Evolutionary conservation across 2,329 filamentous ascomycete genomes (phyloP), one percentile per base, ranked within the genome.

Genomic region (Colletotrichum endophyticum): DNA sequence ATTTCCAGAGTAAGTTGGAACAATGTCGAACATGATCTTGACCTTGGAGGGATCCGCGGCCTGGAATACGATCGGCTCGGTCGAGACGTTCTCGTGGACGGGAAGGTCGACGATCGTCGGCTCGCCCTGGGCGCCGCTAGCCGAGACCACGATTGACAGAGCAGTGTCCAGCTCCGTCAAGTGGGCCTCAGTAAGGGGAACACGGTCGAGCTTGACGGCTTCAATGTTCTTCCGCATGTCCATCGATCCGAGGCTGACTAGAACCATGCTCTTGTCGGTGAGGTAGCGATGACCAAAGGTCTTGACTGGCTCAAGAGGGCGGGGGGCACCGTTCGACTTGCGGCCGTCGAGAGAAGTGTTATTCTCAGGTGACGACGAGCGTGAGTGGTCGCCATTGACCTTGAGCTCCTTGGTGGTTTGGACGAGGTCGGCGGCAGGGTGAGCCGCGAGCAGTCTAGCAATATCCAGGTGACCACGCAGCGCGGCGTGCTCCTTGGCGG

Each of bases 281-380:
- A 99, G 90, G 85, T 99, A 99, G 70, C 96, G 93, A 88, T 99
- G 97, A 72, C 97, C 97, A 84, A 99, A 99, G 2, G 95, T 95
- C 85, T 99, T 99, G 79, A 99, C 91, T 7, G 96, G 94, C 78
- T 98, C 95, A 4, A 93, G 88, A 8, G 89, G 86, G 67, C 92
- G 89, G 8, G 88, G 84, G 25, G 84, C 80, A 70, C 87, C 83
- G 80, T 90, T 87, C 66, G 92, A 93, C 39, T 87, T 89, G 66
- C 91, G 87, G 62, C 91, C 91, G 49, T 90, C 91, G 15, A 93
- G 89, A 1, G 94, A 95, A 0, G 91, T 91, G 9, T 85, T 85
- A 64, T 77, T 73, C 22, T 73, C 64, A 12, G 77, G 70, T 1
- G 74, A 76, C 12, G 71, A 73, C 5, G 74, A 76, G 15, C 74